A percentile compares a stretch with the other conserved stretches of the same genome.
Conservation (phyloP, 495 filamentous ascomycete genomes). For the Extremus antarcticus region DNA sequence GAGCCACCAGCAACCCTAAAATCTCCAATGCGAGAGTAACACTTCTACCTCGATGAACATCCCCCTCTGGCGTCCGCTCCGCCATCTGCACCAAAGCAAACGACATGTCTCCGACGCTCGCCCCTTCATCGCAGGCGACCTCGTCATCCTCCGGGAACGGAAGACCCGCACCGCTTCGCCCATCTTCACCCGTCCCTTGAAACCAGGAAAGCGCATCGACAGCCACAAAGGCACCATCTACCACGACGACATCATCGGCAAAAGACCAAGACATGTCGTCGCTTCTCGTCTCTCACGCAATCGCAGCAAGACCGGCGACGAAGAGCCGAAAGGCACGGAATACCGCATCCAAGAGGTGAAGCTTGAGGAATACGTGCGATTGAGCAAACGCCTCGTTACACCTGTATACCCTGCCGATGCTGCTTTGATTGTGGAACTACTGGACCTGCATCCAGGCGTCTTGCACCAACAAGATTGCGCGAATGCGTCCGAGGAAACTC, state of each 20-base stretch:
- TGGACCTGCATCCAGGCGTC: slow-evolving; percentile 49
- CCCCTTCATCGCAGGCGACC: slow-evolving; percentile 36
- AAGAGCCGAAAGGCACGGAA: slow-evolving; percentile 13
- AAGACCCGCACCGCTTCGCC: slow-evolving; percentile 28
- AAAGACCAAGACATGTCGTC: slow-evolving; percentile 43
- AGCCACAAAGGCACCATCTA: slow-evolving; percentile 41
- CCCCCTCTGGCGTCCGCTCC: slow-evolving; percentile 4
- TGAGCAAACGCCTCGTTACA: slow-evolving; percentile 55
- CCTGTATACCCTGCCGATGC: slow-evolving; percentile 71
- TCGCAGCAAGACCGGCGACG: slow-evolving; percentile 24
- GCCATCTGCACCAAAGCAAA: not conserved
- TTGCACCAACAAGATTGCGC: slow-evolving; percentile 20
- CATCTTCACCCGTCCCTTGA: slow-evolving; percentile 42
- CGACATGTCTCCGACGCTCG: slow-evolving; percentile 2
- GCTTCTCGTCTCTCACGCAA: not conserved
- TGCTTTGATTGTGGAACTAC: slow-evolving; percentile 56
- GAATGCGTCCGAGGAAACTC: not conserved
- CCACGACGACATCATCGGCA: slow-evolving; percentile 56
- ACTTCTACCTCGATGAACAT: not conserved
- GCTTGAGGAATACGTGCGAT: slow-evolving; percentile 57
- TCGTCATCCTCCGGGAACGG: slow-evolving; percentile 43
- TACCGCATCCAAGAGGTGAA: slow-evolving; percentile 52
- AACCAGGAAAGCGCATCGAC: slow-evolving; percentile 34
- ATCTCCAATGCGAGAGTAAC: too few species aligned
- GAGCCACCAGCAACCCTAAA: not conserved